Conservation (phyloP, 192 early-diverging fungal genomes). For the Dimargaris verticillata region DNA sequence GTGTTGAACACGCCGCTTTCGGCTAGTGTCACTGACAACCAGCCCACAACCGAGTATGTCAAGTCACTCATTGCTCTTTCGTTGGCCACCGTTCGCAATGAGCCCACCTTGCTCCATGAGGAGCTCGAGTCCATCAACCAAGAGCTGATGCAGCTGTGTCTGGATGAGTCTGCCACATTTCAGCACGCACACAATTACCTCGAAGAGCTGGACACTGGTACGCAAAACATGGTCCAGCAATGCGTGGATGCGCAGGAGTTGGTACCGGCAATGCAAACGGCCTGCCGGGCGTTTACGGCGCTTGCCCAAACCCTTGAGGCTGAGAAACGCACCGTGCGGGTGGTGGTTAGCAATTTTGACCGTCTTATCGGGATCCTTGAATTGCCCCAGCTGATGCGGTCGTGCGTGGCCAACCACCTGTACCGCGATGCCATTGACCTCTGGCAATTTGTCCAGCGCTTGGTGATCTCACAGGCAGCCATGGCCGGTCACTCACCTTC, state of each 20-base stretch:
- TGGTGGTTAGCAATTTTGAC: not conserved
- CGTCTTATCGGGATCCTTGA: not conserved
- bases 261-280: not conserved
- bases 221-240: not conserved
- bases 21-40: no score
- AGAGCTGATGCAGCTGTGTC: conserved; percentile 8
- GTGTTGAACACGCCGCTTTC: no score
- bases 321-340: not conserved
- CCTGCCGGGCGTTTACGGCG: not conserved
- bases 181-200: conserved; percentile 4
- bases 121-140: not conserved
- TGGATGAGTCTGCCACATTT: conserved; percentile 1
- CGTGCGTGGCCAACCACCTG: not conserved
- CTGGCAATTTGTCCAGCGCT: not conserved
- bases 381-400: not conserved
- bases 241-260: not conserved
- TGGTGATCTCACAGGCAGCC: not conserved
- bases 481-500: not conserved
- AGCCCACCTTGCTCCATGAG: not conserved
- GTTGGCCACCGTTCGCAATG: conserved; percentile 1
- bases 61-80: no score
- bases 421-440: conserved; percentile 6
- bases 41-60: no score
- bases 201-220: not conserved
- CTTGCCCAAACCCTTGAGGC: not conserved